Evolutionary conservation across 140 eudicot genomes (phyloP), one percentile per base, ranked within the genome.

Genomic region (Senecio squalidus): DNA sequence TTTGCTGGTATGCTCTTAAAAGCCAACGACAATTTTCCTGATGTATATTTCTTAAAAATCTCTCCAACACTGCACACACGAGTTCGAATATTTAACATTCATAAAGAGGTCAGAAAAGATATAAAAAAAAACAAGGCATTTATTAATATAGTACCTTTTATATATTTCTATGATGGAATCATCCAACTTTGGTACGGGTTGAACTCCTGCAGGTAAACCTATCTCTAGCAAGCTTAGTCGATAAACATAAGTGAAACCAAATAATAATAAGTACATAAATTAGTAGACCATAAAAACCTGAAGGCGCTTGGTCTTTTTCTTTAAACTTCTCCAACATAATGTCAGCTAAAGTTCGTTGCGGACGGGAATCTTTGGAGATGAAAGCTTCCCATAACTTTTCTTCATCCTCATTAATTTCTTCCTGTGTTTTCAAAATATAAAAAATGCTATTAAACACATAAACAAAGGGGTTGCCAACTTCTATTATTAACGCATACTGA

Each of bases 11-110:
- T 90, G 73, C 80, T 90, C 68, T 85, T 85, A 48, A 90, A 90
- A 13, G 94, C 95, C 73, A 85, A 78, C 25, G 97, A 95, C 43
- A 90, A 55, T 62, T 85, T 85, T 58, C 97, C 97, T 5, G 87
- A 72, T 0, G 94, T 90, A 67, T 85, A 85, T 60, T 80, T 83
- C 70, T 54, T 82, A 15, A 90, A 84, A 69, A 78, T 81, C 72
- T 76, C 85, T 21, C 97, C 97, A 66, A 90, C 89, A 33, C 95
- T 90, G 80, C 69, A 57, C 6, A 55, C 34, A 0, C 34, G 6
- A 34, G 5, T 64, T 27, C 25, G 5, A 30, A 26, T n/a, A 6
- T 2, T 17, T 7, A 41, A 2, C 3, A 6, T 0, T 27, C 22
- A 38, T 23, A 17, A 6, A 43, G n/a, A n/a, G n/a, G n/a, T n/a